Conservation (phyloP, 768 basidiomycete species). For the Pulveroboletus sp. region DNA sequence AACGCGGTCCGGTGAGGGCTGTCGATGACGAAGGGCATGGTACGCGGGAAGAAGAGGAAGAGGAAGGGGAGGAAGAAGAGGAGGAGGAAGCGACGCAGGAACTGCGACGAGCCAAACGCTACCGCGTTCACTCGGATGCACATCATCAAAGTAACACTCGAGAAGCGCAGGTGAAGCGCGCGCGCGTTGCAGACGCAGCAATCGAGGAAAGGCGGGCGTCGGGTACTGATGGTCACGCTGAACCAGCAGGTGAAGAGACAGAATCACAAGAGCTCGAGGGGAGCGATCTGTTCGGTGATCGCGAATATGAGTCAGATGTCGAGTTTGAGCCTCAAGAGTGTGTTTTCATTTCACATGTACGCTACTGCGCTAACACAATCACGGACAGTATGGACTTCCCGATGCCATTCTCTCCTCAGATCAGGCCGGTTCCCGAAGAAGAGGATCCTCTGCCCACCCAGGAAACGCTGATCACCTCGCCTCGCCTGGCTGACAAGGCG, state of each 20-base stretch:
- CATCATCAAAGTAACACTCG: not conserved
- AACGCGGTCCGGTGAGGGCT: not conserved
- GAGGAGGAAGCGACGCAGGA: slow-evolving; percentile 1
- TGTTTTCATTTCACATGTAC: not conserved
- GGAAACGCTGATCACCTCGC: slow-evolving; percentile 24
- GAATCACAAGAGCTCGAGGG: slow-evolving; percentile 12
- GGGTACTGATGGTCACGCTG: not conserved
- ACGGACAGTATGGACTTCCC: slow-evolving; percentile 4
- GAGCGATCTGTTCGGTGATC: slow-evolving; percentile 23
- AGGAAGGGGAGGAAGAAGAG: not conserved
- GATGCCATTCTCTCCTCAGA: not conserved
- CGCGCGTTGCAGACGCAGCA: slow-evolving; percentile 2
- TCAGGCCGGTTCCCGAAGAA: not conserved
- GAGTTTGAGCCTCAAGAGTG: slow-evolving; percentile 8
- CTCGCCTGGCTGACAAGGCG: slow-evolving; percentile 4
- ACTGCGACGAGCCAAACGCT: slow-evolving; percentile 14
- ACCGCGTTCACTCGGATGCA: slow-evolving; percentile 7
- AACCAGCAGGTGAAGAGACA: not conserved
- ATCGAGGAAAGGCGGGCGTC: not conserved
- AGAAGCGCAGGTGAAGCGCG: slow-evolving; percentile 12
- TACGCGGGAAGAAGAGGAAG: no score
- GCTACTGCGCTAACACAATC: not conserved
- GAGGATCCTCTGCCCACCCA: slow-evolving; percentile 22
- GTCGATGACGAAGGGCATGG: no score
- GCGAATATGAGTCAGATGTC: not conserved